phyloP scores from a whole-genome alignment of 2,329 filamentous ascomycete genomes.

The Dothiorella sarmentorum region DNA sequence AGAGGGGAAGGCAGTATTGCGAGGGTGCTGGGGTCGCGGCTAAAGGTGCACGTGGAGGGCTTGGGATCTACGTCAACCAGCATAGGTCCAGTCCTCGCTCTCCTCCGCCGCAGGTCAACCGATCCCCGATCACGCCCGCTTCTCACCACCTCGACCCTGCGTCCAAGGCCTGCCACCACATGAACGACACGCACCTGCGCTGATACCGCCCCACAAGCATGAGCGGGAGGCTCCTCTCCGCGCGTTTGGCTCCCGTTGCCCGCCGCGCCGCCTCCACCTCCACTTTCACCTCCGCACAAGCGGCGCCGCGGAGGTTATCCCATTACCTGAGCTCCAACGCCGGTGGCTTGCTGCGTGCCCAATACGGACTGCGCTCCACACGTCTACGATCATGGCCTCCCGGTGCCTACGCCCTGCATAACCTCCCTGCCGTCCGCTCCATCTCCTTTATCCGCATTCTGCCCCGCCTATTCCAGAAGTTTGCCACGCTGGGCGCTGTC shows the following conservation, averaged over 20 bases:
- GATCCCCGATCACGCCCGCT: constrained; percentile 15
- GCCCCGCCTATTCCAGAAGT: constrained; percentile 86
- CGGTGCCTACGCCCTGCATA: constrained; percentile 76
- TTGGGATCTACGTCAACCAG: constrained; percentile 14
- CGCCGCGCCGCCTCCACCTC: constrained; percentile 45
- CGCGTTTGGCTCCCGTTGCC: constrained; percentile 65
- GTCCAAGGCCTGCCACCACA: not conserved
- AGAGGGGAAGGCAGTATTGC: not conserved
- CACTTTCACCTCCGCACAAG: constrained; percentile 19
- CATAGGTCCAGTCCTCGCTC: not conserved
- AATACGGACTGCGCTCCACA: constrained; percentile 37
- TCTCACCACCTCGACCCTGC: not conserved
- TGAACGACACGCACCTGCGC: constrained; percentile 5
- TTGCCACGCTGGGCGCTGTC: constrained; percentile 82
- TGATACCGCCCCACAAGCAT: constrained; percentile 40
- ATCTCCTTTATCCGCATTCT: constrained; percentile 68
- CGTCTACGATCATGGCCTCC: constrained; percentile 60
- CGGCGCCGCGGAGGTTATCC: constrained; percentile 57
- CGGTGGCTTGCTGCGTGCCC: constrained; percentile 65
- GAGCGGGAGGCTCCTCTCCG: constrained; percentile 73
- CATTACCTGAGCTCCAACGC: constrained; percentile 55
- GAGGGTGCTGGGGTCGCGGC: not conserved
- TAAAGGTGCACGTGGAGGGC: constrained; percentile 15
- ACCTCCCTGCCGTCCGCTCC: constrained; percentile 62
- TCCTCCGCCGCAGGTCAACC: not conserved